These are phyloP conservation scores for Dimocarpus longan DNA, from an alignment of 345 rosid genomes.

Conservation along the genomic window DNA sequence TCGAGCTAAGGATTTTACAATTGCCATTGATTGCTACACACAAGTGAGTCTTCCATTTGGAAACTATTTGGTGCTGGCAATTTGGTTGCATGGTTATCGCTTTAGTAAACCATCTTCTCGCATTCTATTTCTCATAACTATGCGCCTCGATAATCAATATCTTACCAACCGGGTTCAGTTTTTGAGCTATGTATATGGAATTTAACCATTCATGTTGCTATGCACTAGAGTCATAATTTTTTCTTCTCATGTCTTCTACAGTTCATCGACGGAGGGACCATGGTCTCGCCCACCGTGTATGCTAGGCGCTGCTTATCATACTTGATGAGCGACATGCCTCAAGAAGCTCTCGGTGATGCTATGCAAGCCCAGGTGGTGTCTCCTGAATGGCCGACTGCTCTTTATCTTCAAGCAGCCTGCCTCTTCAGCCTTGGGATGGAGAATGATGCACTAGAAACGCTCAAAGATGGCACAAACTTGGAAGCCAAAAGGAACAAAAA, in stretches of 20 bases:
- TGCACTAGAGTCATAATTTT: not conserved
- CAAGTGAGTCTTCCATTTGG: slow-evolving; percentile 47
- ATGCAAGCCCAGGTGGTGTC: slow-evolving; percentile 85
- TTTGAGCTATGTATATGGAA: not conserved
- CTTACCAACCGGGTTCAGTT: not conserved
- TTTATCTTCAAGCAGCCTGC: slow-evolving; percentile 86
- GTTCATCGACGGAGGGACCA: slow-evolving; percentile 90
- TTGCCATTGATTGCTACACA: slow-evolving; percentile 77
- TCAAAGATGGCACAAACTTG: slow-evolving; percentile 69
- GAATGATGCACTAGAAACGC: slow-evolving; percentile 81
- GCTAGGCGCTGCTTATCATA: slow-evolving; percentile 87
- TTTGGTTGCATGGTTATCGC: not conserved
- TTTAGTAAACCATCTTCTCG: not conserved
- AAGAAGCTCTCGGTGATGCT: slow-evolving; percentile 86
- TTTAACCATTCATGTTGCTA: not conserved
- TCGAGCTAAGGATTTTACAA: slow-evolving; percentile 77
- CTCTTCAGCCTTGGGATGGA: slow-evolving; percentile 88
- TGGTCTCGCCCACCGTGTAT: slow-evolving; percentile 86
- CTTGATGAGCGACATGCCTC: slow-evolving; percentile 70
- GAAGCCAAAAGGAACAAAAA: slow-evolving; percentile 61
- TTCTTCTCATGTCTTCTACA: slow-evolving; percentile 21
- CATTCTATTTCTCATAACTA: not conserved
- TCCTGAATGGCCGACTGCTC: slow-evolving; percentile 81
- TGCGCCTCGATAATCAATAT: not conserved
- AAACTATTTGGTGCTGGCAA: not conserved